Evolutionary conservation across 2,329 filamentous ascomycete genomes (phyloP).

Genomic region (Venturia pyrina): DNA sequence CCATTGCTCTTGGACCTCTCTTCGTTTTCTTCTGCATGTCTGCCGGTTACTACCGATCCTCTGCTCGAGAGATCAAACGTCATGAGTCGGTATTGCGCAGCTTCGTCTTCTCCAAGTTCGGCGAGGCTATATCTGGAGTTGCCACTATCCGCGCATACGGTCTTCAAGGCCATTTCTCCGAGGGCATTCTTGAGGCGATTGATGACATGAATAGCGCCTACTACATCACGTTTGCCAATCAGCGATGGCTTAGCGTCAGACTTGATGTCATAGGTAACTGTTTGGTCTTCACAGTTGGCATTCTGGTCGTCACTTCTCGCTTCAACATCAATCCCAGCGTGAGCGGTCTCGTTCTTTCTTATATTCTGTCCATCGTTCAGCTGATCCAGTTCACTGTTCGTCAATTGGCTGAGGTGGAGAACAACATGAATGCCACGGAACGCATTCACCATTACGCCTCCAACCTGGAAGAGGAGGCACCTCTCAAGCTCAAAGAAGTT

Average conservation of each 20-base stretch:
- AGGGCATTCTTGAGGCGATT: slow-evolving; percentile 59
- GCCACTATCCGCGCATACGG: slow-evolving; percentile 86
- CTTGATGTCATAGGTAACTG: slow-evolving; percentile 76
- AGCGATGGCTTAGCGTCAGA: slow-evolving; percentile 81
- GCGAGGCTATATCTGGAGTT: slow-evolving; percentile 75
- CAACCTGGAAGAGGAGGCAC: slow-evolving; percentile 79
- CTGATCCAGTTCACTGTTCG: slow-evolving; percentile 95
- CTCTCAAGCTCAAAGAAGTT: slow-evolving; percentile 63
- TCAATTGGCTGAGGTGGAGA: slow-evolving; percentile 90
- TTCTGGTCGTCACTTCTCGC: slow-evolving; percentile 83
- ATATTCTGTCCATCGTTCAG: slow-evolving; percentile 86
- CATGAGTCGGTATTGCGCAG: slow-evolving; percentile 86
- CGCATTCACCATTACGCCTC: slow-evolving; percentile 84
- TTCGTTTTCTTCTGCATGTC: slow-evolving; percentile 71
- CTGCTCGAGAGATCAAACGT: slow-evolving; percentile 87
- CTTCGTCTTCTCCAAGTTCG: slow-evolving; percentile 80
- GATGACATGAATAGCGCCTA: slow-evolving; percentile 93
- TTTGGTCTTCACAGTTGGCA: slow-evolving; percentile 78
- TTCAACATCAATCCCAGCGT: slow-evolving; percentile 80
- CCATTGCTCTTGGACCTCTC: slow-evolving; percentile 57
- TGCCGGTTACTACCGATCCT: slow-evolving; percentile 79
- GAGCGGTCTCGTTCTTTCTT: slow-evolving; percentile 78
- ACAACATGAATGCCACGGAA: slow-evolving; percentile 96
- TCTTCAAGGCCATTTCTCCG: slow-evolving; percentile 63
- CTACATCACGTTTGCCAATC: slow-evolving; percentile 90